Percentiles rank a stretch among this genome's conserved stretches.
phyloP scores from a whole-genome alignment of 176 grass and related monocot species.

The Carex pumila region DNA sequence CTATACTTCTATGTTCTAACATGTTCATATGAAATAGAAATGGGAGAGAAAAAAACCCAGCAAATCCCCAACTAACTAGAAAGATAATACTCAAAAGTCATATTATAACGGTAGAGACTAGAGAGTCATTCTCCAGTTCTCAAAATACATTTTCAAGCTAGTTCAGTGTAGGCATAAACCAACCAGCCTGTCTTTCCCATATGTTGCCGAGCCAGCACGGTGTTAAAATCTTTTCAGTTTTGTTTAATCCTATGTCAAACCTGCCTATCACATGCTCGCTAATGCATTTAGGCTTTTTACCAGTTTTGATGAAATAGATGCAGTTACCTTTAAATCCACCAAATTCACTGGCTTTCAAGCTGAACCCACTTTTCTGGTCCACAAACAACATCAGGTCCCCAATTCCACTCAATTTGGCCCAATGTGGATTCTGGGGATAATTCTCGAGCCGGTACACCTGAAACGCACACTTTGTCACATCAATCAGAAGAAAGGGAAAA shows the following conservation, averaged over 20 bases:
- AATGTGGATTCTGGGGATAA: background rate
- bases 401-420: background rate
- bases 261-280: background rate
- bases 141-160: no score
- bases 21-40: no score
- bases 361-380: background rate
- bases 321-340: background rate
- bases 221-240: background rate
- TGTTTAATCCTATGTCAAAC: background rate
- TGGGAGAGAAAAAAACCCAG: no score
- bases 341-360: background rate
- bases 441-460: background rate
- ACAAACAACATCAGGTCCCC: background rate
- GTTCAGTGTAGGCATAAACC: background rate
- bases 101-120: no score
- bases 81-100: no score
- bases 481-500: no score
- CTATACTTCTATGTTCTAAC: no score
- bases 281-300: background rate
- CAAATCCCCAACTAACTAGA: no score
- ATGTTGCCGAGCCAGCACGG: background rate
- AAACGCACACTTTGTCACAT: background rate
- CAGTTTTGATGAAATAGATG: background rate
- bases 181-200: background rate
- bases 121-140: no score